phyloP scores from a whole-genome alignment of 768 basidiomycete genomes.

The Rhizopogon roseolus region DNA sequence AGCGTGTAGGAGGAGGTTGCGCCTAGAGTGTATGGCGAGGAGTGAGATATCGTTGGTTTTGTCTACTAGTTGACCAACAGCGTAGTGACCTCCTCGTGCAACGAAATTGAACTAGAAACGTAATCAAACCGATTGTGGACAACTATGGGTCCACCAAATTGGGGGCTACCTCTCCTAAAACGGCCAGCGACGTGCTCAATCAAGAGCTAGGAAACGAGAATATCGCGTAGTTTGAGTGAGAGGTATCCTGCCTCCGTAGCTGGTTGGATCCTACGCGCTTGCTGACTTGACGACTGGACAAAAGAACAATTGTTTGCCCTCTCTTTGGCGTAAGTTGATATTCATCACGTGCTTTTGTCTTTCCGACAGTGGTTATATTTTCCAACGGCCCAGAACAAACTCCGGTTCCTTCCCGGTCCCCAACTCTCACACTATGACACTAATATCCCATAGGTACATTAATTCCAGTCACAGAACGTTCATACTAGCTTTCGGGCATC shows the following conservation, averaged over 20 bases:
- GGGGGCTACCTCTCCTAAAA: constrained; percentile 29
- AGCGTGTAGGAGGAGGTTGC: constrained; percentile 72
- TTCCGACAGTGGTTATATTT: background rate
- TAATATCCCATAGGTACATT: too few relatives aligned
- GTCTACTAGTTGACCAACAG: background rate
- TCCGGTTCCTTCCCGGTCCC: too few relatives aligned
- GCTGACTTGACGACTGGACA: constrained; percentile 4
- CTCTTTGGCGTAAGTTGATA: constrained; percentile 53
- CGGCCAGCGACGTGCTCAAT: constrained; percentile 15
- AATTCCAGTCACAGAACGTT: constrained; percentile 38
- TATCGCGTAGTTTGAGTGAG: constrained; percentile 4
- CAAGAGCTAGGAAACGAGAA: constrained; percentile 5
- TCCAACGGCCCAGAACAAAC: too few relatives aligned
- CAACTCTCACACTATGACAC: too few relatives aligned
- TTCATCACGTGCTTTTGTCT: constrained; percentile 27
- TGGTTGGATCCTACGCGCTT: constrained; percentile 4
- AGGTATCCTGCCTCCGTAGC: constrained; percentile 11
- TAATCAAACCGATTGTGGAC: constrained; percentile 41
- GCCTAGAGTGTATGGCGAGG: constrained; percentile 33
- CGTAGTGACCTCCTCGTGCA: constrained; percentile 9
- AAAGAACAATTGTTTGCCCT: constrained; percentile 28
- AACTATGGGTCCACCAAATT: constrained; percentile 47
- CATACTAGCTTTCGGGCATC: constrained; percentile 78
- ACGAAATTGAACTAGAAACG: constrained; percentile 33
- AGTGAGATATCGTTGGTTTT: constrained; percentile 1